These are phyloP conservation scores for Lactuca saligna DNA, from an alignment of 129 eudicot species.

Conservation along the genomic window DNA sequence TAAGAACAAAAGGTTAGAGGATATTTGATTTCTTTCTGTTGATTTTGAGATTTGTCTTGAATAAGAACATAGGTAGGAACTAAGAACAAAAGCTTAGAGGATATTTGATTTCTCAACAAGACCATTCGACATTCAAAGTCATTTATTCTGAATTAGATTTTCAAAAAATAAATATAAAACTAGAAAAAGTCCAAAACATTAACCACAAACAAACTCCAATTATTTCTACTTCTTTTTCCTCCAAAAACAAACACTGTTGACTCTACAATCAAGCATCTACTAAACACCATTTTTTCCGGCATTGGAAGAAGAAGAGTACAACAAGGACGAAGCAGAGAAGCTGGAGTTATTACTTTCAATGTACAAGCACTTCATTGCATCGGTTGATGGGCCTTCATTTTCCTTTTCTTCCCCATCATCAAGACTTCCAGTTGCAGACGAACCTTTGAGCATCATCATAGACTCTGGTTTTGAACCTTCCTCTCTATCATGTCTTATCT, in stretches of 20 bases:
- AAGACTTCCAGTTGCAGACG: constrained; percentile 20
- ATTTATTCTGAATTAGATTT: constrained; percentile 7
- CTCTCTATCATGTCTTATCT: constrained; percentile 58
- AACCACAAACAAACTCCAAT: constrained; percentile 20
- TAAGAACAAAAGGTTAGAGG: no score
- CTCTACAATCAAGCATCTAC: constrained; percentile 30
- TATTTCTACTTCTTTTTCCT: constrained; percentile 5
- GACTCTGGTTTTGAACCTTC: constrained; percentile 58
- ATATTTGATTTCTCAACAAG: no score
- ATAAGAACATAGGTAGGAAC: no score
- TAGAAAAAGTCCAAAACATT: constrained; percentile 3
- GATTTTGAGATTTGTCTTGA: no score
- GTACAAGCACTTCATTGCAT: constrained; percentile 58
- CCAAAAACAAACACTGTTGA: neutral
- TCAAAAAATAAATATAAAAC: neutral
- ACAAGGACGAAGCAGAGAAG: constrained; percentile 74
- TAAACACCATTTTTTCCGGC: constrained; percentile 35
- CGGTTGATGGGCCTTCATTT: constrained; percentile 54
- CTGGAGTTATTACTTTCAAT: constrained; percentile 64
- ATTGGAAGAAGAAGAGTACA: constrained; percentile 63
- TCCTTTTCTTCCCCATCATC: constrained; percentile 25
- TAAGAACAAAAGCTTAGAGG: no score
- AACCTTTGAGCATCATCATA: constrained; percentile 41
- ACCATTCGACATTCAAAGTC: neutral
- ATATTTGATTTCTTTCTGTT: no score